Percentiles rank a stretch among this genome's conserved stretches.
phyloP scores from a whole-genome alignment of 1,139 yeast species.

The Pichia inconspicua region DNA sequence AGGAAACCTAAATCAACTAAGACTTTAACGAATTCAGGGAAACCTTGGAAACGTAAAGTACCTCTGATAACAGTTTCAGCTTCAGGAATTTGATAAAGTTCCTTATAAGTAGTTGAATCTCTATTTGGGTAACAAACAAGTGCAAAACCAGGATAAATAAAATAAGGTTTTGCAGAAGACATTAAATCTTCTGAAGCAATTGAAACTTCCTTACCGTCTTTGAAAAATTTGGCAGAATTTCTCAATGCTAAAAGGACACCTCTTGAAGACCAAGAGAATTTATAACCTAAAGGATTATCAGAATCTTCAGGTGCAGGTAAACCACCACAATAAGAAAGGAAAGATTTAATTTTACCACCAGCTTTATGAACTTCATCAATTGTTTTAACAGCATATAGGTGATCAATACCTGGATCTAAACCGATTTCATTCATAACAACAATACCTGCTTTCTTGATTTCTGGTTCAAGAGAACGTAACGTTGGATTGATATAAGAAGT shows the following conservation, averaged over 20 bases:
- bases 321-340: conserved; percentile 97
- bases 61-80: conserved; percentile 97
- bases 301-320: conserved; percentile 97
- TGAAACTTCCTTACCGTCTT: conserved; percentile 74
- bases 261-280: conserved; percentile 98
- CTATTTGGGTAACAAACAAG: conserved; percentile 96
- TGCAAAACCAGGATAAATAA: conserved; percentile 91
- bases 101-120: conserved; percentile 91
- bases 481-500: conserved; percentile 95
- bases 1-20: conserved; percentile 91
- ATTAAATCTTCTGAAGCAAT: conserved; percentile 86
- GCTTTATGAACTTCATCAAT: conserved; percentile 90
- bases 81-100: conserved; percentile 89
- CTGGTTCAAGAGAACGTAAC: conserved; percentile 69
- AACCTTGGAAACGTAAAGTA: conserved; percentile 94
- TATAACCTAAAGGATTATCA: conserved; percentile 96
- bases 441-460: conserved; percentile 77
- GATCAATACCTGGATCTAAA: conserved; percentile 97
- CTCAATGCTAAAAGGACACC: conserved; percentile 94
- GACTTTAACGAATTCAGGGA: conserved; percentile 95
- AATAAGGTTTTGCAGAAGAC: conserved; percentile 93
- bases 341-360: conserved; percentile 88
- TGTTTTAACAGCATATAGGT: conserved; percentile 94
- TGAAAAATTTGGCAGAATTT: conserved; percentile 85
- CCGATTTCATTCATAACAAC: conserved; percentile 92